A percentile compares a stretch with the other conserved stretches of the same genome.
phyloP scores from a whole-genome alignment of 768 basidiomycete species.

The Amanita thiersii region DNA sequence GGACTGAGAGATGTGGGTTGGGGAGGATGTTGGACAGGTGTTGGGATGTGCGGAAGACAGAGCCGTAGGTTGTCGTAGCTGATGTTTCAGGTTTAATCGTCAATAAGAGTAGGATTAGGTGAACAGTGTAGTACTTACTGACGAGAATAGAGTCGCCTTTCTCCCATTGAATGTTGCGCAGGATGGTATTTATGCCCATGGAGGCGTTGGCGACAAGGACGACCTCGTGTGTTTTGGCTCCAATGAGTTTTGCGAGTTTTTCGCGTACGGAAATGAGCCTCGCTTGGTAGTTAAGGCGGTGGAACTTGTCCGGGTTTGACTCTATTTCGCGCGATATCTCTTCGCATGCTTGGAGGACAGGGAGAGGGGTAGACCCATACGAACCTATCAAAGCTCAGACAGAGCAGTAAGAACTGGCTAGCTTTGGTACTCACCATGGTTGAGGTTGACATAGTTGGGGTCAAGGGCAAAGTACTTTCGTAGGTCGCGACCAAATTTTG shows the following conservation, averaged over 20 bases:
- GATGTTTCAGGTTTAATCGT: neutral
- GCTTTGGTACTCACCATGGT: constrained; percentile 45
- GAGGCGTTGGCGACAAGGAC: constrained; percentile 58
- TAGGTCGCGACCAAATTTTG: constrained; percentile 46
- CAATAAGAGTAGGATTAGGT: neutral
- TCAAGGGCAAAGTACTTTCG: constrained; percentile 50
- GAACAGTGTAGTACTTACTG: constrained; percentile 29
- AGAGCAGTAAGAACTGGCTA: neutral
- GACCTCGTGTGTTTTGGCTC: constrained; percentile 43
- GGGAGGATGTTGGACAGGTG: constrained; percentile 49
- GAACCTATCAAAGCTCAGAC: constrained; percentile 32
- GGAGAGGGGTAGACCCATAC: constrained; percentile 47
- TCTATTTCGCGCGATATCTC: constrained; percentile 36
- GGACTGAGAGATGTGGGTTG: constrained; percentile 39
- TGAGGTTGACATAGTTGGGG: constrained; percentile 54
- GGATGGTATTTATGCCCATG: constrained; percentile 56
- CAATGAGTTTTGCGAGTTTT: constrained; percentile 44
- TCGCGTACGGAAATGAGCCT: constrained; percentile 31
- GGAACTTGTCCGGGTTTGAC: constrained; percentile 49
- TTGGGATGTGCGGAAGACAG: constrained; percentile 42
- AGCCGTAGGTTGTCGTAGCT: constrained; percentile 41
- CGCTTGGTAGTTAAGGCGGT: constrained; percentile 26
- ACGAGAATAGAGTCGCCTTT: constrained; percentile 58
- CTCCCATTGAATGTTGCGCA: constrained; percentile 62
- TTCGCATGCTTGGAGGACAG: constrained; percentile 38